A percentile compares a stretch with the other conserved stretches of the same genome.
Conservation (phyloP, 345 rosid genomes). For the Sonneratia alba region DNA sequence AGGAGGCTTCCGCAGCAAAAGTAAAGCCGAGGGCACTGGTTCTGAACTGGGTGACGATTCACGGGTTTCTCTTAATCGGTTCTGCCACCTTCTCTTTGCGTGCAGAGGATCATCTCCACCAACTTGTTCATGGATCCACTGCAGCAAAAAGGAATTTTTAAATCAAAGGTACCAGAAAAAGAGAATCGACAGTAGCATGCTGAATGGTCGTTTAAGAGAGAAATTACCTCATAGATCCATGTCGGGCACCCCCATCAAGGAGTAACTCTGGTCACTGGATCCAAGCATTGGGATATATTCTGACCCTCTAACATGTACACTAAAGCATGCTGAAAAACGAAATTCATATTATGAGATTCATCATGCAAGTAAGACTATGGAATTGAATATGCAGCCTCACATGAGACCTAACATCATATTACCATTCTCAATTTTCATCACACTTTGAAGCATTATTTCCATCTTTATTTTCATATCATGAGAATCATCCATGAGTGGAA, state of each 20-base stretch:
- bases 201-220: neutral
- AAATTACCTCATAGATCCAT: conserved; percentile 34
- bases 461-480: conserved; percentile 84
- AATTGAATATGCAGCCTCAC: neutral
- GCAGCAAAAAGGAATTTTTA: neutral
- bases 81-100: neutral
- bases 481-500: conserved; percentile 77
- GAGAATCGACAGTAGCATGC: neutral
- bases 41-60: neutral
- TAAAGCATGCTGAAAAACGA: conserved; percentile 62
- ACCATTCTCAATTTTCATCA: conserved; percentile 91
- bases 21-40: neutral
- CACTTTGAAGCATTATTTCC: conserved; percentile 89
- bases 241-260: conserved; percentile 40
- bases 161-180: neutral
- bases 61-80: neutral
- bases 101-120: neutral
- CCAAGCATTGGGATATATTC: conserved; percentile 64
- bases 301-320: conserved; percentile 80
- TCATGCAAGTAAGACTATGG: neutral
- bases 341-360: neutral
- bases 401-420: neutral
- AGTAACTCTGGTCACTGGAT: conserved; percentile 40
- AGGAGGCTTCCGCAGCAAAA: neutral
- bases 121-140: neutral